phyloP scores from a whole-genome alignment of 352 stramenopile species.

The Pythium scleroteichum region DNA sequence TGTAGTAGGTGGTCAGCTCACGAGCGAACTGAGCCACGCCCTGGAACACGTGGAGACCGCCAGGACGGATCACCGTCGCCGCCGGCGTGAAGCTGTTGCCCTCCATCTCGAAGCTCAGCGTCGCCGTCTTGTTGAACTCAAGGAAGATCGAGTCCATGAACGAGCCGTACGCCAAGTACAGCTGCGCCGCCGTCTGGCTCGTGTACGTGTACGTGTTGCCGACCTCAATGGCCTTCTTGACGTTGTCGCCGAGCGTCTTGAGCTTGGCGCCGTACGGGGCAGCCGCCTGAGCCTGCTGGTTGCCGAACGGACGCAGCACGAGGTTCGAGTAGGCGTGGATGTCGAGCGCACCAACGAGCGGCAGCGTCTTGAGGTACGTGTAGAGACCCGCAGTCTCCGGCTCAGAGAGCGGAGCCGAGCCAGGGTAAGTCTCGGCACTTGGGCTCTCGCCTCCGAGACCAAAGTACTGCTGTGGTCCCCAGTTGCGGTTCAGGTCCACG shows the following conservation, averaged over 20 bases:
- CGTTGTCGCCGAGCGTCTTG: conserved; percentile 29
- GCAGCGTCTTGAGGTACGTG: conserved; percentile 32
- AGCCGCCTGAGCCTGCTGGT: conserved; percentile 16
- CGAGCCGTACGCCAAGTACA: conserved; percentile 38
- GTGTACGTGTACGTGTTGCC: conserved; percentile 27
- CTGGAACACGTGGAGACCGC: conserved; percentile 29
- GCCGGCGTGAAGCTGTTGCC: conserved; percentile 28
- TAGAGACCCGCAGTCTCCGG: conserved; percentile 33
- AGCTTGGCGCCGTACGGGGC: conserved; percentile 32
- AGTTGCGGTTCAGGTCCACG: conserved; percentile 43
- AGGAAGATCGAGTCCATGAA: conserved; percentile 40
- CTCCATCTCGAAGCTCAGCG: conserved; percentile 36
- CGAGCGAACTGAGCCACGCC: conserved; percentile 30
- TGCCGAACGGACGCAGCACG: conserved; percentile 34
- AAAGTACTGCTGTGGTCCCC: conserved; percentile 30
- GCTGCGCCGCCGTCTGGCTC: conserved; percentile 22
- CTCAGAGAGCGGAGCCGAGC: conserved; percentile 31
- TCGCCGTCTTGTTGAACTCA: conserved; percentile 32
- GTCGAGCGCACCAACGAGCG: conserved; percentile 30
- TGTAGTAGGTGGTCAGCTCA: conserved; percentile 29
- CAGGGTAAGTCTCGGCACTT: conserved; percentile 30
- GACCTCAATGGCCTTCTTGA: conserved; percentile 31
- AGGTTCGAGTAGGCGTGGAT: conserved; percentile 34
- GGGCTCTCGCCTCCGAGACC: conserved; percentile 20
- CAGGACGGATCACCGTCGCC: conserved; percentile 28